Base-by-base conservation (phyloP, 768 basidiomycete species). In the Chalciporus chontae region DNA sequence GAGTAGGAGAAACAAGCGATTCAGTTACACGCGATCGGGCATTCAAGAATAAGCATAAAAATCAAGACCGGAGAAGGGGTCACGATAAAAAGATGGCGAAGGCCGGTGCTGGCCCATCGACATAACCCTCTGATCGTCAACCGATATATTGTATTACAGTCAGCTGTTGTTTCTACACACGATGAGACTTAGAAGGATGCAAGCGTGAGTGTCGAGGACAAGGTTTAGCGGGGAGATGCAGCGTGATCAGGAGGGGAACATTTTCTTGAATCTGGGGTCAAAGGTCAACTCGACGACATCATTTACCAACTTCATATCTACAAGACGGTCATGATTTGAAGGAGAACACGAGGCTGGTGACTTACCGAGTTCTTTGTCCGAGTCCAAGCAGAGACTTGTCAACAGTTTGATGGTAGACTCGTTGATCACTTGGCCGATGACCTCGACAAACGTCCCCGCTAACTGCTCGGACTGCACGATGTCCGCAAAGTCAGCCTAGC, bases 11-110 rank as follows among this genome's bases (percentile, higher is more conserved):
- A 8, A 69, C 70, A 4, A 73, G 65, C 2, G 66, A 66, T 9
- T 71, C 69, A 26, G 66, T 62, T 19, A 70, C 79, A 3, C 74
- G 77, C 23, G 85, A 83, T 47, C 75, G 85, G 39, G 81, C 87
- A 1, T 81, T 77, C 73, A 90, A 87, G 62, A 85, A 87, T 56
- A 88, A 81, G 65, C 80, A 86, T 58, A 90, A 86, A 68, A 93
- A 92, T 59, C 84, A 83, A 60, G 77, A 84, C 52, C 75, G 92
- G 27, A 92, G 88, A 66, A 72, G 88, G 45, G 94, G 90, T 0
- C 87, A 90, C 60, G 94, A 94, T 66, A 88, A 84, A 69, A 96
- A 96, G 73, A 84, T 94, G 87, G 77, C 80, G 9, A 78, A 74
- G 51, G 80, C 73, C 48, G 87, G 81, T 10, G 74, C 55, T 11